These are phyloP conservation scores for Trichoderma guizhouense DNA, from an alignment of 2,329 filamentous ascomycete genomes.

Conservation along the genomic window DNA sequence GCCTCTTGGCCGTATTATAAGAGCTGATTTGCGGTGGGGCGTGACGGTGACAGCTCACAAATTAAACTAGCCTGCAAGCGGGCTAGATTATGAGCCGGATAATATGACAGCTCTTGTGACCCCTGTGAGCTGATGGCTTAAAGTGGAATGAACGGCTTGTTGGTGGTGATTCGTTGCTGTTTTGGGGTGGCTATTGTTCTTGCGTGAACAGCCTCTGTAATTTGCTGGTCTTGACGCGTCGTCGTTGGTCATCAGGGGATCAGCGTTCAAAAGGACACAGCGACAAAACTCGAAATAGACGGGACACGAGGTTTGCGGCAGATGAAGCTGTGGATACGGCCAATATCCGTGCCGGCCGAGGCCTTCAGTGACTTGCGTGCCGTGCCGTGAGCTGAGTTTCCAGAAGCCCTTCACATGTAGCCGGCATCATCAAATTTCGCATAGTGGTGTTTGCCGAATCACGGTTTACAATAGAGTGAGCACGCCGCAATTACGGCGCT, in stretches of 20 bases:
- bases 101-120: neutral
- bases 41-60: constrained; percentile 5
- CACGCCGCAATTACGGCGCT: neutral
- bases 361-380: neutral
- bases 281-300: neutral
- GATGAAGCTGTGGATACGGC: neutral
- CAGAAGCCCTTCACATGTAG: neutral
- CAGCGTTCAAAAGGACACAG: neutral
- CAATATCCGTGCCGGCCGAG: neutral
- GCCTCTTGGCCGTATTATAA: neutral
- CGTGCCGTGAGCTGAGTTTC: neutral
- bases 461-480: neutral
- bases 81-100: neutral
- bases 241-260: neutral
- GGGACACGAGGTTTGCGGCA: neutral
- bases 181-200: neutral
- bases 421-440: neutral
- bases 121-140: neutral
- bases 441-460: neutral
- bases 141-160: neutral
- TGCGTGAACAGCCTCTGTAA: neutral
- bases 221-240: neutral
- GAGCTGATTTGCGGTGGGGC: neutral
- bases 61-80: neutral
- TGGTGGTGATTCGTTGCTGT: neutral